These are phyloP conservation scores for Flaveria robusta DNA, from an alignment of 129 eudicot genomes.

Conservation along the genomic window DNA sequence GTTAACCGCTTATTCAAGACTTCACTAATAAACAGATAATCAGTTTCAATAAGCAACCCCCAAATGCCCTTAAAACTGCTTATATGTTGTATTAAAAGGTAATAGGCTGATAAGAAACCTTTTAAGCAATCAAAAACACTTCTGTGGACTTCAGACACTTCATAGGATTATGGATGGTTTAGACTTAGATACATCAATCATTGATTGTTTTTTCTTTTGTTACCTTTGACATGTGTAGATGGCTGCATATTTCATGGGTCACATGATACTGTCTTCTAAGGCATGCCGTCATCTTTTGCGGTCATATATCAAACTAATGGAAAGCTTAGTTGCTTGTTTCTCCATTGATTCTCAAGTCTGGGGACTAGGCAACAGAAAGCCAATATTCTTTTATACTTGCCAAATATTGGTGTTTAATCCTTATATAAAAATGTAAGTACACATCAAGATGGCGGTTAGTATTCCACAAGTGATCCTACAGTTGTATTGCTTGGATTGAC, in stretches of 20 bases:
- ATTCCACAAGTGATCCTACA: slow-evolving; percentile 11
- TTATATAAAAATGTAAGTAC: slow-evolving; percentile 4
- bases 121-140: not conserved
- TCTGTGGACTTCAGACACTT: not conserved
- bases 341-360: slow-evolving; percentile 18
- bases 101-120: not conserved
- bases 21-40: not conserved
- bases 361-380: slow-evolving; percentile 21
- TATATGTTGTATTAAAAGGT: not conserved
- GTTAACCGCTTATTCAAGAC: not conserved
- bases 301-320: slow-evolving; percentile 25
- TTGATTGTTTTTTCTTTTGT: slow-evolving; percentile 33
- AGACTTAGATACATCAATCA: slow-evolving; percentile 1
- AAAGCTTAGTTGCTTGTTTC: slow-evolving; percentile 34
- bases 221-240: slow-evolving; percentile 52
- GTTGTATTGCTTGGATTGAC: slow-evolving; percentile 11
- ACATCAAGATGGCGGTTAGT: slow-evolving; percentile 3
- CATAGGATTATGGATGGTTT: slow-evolving; percentile 5
- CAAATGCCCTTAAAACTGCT: not conserved
- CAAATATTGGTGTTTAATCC: slow-evolving; percentile 25
- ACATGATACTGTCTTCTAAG: slow-evolving; percentile 40
- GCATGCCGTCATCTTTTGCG: slow-evolving; percentile 48
- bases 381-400: slow-evolving; percentile 16
- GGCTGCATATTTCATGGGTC: slow-evolving; percentile 43
- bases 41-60: not conserved